Evolutionary conservation across 1,284 basidiomycete species (phyloP), one percentile per base, ranked within the genome.

Genomic region (Irpex lacteus): DNA sequence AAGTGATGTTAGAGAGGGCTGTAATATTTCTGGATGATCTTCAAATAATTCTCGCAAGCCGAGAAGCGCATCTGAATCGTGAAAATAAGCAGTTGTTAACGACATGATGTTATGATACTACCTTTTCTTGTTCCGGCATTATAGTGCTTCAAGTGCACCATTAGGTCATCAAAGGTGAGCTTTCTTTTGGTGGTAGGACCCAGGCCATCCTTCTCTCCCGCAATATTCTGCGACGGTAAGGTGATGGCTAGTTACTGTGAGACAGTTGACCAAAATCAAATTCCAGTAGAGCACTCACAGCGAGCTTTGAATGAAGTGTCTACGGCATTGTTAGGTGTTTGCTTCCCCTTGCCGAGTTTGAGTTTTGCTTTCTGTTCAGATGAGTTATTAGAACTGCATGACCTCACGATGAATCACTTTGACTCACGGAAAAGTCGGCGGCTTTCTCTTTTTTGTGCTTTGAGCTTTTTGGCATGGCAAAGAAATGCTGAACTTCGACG

Each of bases 251-350:
- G n/a, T 50, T 34, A 34, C 6, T 34, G 32, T 58, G 62, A 61
- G 38, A 49, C 34, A 34, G 15, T 18, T 50, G 63, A 66, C n/a
- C 13, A 47, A 18, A 47, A 11, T 13, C 44, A 36, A 60, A 63
- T 9, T 60, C 37, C 4, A 34, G 44, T 50, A 37, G 19, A 52
- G 44, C 21, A 74, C 84, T 72, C 65, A 96, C 95, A 95, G 68
- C 93, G 85, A 53, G 95, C 89, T 76, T 96, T 98, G 86, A 97
- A 98, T 0, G 95, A 96, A 0, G 96, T 98, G 76, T 98, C 94
- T 68, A 98, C 88, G 7, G 88, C 92, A 84, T 98, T 98, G 60
- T 80, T 85, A 7, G 95, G 83, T 6, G 81, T 73, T 72, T 92
- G 88, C 76, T 97, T 98, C 58, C 94, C 95, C 76, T 97, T 98